Base-by-base conservation (phyloP, 2,329 filamentous ascomycete species). In the Cyphellophora attinorum region DNA sequence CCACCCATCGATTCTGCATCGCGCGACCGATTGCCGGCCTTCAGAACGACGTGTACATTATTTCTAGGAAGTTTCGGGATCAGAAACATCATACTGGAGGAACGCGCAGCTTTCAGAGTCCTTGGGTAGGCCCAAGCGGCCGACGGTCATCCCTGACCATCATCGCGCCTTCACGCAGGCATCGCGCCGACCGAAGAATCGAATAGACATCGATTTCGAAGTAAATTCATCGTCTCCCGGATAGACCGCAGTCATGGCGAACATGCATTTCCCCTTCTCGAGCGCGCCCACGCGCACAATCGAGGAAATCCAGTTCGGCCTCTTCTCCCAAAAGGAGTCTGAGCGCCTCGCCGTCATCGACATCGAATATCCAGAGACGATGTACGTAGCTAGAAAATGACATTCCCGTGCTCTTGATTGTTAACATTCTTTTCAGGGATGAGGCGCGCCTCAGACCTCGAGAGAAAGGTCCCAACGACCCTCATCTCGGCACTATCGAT, bases 261-360 rank as follows among this genome's bases (percentile, higher is more conserved):
- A 93, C 66, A 79, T 89, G 50, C 80, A 80, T 59, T 94, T 94
- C 57, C 73, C 81, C 56, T 85, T 86, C 65, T 94, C 85, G 60
- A 88, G 83, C 74, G 88, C 84, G 76, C 88, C 88, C 62, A 74
- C 96, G 74, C 89, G 91, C 72, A 93, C 83, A 49, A 88, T 98
- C 54, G 81, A 95, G 73, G 93, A 98, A 73, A 94, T 98, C 53
- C 93, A 98, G 71, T 98, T 98, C 58, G 91, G 91, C 57, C 76
- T 98, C 58, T 76, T 98, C 62, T 93, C 91, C 21, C 91, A 91
- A 16, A 91, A 98, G 60, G 93, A 98, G 69, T 94, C 96, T 64
- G 96, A 98, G 71, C 88, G 82, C 54, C 93, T 96, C 85, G 95
- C 88, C 64, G 89, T 96, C 45, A 83, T 80, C 51, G 85, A 94